Evolutionary conservation across 768 basidiomycete species (phyloP).

Genomic region (Boletus subcaerulescens): DNA sequence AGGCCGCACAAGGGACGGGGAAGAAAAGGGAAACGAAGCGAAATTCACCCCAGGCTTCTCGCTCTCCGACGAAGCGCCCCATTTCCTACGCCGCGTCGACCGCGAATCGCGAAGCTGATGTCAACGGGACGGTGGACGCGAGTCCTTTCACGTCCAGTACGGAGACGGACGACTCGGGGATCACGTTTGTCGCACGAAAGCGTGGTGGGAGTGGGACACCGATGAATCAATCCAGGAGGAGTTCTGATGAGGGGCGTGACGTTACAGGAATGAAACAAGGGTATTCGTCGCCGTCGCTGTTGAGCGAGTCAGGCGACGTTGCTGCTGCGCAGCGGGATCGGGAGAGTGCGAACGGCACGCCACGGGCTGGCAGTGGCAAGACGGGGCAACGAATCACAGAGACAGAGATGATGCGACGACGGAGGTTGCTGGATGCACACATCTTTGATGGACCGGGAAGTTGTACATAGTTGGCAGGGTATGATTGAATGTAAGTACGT

Average conservation of each 20-base stretch:
- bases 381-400: conserved; percentile 73
- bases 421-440: conserved; percentile 73
- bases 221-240: conserved; percentile 15
- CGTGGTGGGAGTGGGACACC: conserved; percentile 33
- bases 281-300: conserved; percentile 7
- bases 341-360: conserved; percentile 30
- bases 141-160: conserved; percentile 47
- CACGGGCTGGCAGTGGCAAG: conserved; percentile 35
- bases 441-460: conserved; percentile 42
- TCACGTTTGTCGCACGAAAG: conserved; percentile 69
- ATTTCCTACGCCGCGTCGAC: neutral
- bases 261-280: conserved; percentile 19
- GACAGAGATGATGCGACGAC: conserved; percentile 72
- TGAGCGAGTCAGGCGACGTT: conserved; percentile 2
- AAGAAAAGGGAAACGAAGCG: conserved; percentile 25
- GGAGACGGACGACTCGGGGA: conserved; percentile 66
- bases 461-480: neutral
- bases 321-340: conserved; percentile 10
- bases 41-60: conserved; percentile 21
- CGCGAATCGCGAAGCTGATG: conserved; percentile 1
- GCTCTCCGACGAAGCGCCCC: conserved; percentile 23
- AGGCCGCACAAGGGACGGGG: conserved; percentile 19
- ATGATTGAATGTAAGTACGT: neutral
- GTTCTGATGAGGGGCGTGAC: conserved; percentile 20
- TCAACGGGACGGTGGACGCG: conserved; percentile 11